A percentile compares a stretch with the other conserved stretches of the same genome.
Evolutionary conservation across 2,329 filamentous ascomycete species (phyloP).

Genomic region (Fonsecaea monophora): DNA sequence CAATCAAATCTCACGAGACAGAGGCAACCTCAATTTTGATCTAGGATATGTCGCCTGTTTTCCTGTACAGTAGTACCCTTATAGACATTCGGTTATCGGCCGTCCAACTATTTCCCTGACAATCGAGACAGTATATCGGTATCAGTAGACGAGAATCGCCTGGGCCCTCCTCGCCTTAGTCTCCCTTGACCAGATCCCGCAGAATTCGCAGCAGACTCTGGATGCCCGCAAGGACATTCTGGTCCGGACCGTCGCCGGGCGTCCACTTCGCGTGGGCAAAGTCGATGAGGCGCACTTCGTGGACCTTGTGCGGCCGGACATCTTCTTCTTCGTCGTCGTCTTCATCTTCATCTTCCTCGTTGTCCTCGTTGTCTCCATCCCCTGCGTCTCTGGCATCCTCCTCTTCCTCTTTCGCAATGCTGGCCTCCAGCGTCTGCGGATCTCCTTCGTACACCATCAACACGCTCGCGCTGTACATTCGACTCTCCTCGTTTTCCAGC

Average conservation of each 20-base stretch:
- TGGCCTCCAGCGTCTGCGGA: constrained; percentile 59
- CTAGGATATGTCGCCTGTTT: background rate
- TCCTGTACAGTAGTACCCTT: background rate
- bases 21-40: background rate
- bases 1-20: background rate
- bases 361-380: constrained; percentile 41
- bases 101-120: background rate
- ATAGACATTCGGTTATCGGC: background rate
- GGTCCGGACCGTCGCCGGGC: constrained; percentile 81
- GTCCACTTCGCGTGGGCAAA: constrained; percentile 92
- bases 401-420: constrained; percentile 47
- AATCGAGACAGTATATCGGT: background rate
- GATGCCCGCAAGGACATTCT: constrained; percentile 79
- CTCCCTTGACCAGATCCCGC: constrained; percentile 52
- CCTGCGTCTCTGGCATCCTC: constrained; percentile 32
- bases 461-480: constrained; percentile 72
- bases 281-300: constrained; percentile 87
- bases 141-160: background rate
- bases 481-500: constrained; percentile 64
- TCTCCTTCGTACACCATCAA: constrained; percentile 72
- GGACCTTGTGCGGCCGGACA: constrained; percentile 68
- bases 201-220: constrained; percentile 75
- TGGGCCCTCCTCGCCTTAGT: background rate
- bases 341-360: constrained; percentile 26
- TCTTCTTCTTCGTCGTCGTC: constrained; percentile 60